Percentiles rank a stretch among this genome's conserved stretches.
These are phyloP conservation scores for Scheffersomyces insectosa DNA, from an alignment of 1,139 yeast species.

Conservation along the genomic window DNA sequence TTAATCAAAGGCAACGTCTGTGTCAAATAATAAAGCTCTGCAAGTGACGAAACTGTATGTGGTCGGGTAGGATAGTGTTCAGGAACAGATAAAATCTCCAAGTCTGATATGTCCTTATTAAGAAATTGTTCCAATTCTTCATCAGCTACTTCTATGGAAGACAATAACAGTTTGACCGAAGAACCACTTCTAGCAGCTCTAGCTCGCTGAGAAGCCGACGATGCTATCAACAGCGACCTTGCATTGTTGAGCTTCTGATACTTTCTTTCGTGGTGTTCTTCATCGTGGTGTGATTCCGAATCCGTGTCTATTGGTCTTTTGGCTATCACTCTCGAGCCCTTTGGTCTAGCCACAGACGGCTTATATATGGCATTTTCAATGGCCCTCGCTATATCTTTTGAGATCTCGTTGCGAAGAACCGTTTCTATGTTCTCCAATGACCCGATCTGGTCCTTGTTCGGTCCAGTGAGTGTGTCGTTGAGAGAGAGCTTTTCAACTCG, in stretches of 20 bases:
- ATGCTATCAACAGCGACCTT: not conserved
- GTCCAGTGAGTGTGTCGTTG: not conserved
- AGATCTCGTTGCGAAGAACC: not conserved
- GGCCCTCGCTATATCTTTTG: not conserved
- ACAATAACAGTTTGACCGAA: constrained; percentile 17
- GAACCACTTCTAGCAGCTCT: constrained; percentile 5
- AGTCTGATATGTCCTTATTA: constrained; percentile 26
- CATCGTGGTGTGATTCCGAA: too few species aligned
- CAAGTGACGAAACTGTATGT: constrained; percentile 60
- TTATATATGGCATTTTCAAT: not conserved
- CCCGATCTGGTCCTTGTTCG: not conserved
- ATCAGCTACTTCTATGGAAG: constrained; percentile 20
- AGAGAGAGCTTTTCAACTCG: not conserved
- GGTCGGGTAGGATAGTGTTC: constrained; percentile 46
- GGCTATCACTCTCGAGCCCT: too few species aligned
- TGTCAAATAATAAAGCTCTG: constrained; percentile 83
- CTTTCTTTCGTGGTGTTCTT: too few species aligned
- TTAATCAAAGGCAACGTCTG: constrained; percentile 85
- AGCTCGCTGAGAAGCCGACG: not conserved
- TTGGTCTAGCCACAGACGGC: not conserved
- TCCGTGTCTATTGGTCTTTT: too few species aligned
- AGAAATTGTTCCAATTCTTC: constrained; percentile 27
- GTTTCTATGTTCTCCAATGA: not conserved
- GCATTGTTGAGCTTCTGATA: too few species aligned
- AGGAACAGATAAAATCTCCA: constrained; percentile 43